These are phyloP conservation scores for Calonectria leucothoes DNA, from an alignment of 2,329 filamentous ascomycete genomes.

Conservation along the genomic window DNA sequence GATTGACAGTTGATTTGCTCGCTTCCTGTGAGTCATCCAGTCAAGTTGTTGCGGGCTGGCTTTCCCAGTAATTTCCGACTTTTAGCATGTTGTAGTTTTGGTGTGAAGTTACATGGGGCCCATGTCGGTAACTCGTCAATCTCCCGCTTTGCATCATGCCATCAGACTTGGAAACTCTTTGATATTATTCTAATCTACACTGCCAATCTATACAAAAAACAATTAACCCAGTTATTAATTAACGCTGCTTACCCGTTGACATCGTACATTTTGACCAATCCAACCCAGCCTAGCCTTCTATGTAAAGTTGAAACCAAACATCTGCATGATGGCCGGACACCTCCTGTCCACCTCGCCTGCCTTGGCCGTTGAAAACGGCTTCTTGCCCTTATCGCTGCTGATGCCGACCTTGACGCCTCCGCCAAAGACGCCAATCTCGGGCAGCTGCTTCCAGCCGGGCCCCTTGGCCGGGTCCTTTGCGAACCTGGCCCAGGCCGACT, in stretches of 20 bases:
- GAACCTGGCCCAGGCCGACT: constrained; percentile 45
- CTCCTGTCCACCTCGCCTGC: background rate
- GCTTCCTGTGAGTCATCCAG: background rate
- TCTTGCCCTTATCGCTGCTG: background rate
- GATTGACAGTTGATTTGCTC: background rate
- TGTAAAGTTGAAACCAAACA: background rate
- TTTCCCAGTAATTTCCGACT: background rate
- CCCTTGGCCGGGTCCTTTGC: constrained; percentile 39
- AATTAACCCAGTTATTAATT: background rate
- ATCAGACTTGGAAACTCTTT: background rate
- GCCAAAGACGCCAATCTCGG: constrained; percentile 40
- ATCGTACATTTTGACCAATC: background rate
- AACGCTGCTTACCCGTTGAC: background rate
- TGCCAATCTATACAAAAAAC: background rate
- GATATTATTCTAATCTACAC: background rate
- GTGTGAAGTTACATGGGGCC: background rate
- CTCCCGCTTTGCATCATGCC: background rate
- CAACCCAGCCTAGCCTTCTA: no score
- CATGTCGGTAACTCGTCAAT: background rate
- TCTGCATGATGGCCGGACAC: background rate
- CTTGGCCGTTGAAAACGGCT: background rate
- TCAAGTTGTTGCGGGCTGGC: background rate
- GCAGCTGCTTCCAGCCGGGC: constrained; percentile 38
- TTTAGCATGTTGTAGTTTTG: background rate
- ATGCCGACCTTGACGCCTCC: constrained; percentile 30